Conservation (phyloP, 441 rosid genomes). For the Eugenia klotzschiana region DNA sequence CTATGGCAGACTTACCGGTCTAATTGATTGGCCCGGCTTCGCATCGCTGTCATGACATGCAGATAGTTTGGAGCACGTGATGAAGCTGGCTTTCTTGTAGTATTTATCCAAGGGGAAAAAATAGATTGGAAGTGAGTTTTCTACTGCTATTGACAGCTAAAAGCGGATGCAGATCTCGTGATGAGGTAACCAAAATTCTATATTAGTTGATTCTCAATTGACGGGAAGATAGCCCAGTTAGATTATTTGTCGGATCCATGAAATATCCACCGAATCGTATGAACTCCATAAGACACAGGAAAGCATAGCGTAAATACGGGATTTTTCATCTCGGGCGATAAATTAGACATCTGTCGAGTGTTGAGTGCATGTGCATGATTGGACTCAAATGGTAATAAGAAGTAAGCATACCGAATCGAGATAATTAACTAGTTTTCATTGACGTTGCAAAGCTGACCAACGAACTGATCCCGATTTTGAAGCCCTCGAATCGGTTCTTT, state of each 20-base stretch:
- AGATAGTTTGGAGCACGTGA: background rate
- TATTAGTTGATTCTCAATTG: background rate
- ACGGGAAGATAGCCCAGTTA: background rate
- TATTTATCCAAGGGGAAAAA: background rate
- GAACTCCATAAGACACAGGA: background rate
- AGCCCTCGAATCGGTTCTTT: background rate
- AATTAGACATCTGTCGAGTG: background rate
- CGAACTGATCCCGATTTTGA: background rate
- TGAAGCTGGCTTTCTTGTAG: background rate
- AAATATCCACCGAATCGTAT: background rate
- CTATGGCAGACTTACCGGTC: background rate
- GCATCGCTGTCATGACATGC: background rate
- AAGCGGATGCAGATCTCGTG: background rate
- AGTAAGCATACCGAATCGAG: background rate
- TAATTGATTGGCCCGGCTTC: background rate
- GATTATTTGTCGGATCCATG: background rate
- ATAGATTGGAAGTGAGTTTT: background rate
- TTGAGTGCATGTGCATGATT: background rate
- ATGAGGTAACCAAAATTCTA: background rate
- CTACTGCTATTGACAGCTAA: background rate
- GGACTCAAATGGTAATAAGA: background rate
- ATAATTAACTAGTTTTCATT: background rate
- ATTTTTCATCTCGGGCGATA: background rate
- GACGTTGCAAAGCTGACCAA: background rate
- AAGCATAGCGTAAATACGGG: background rate